Evolutionary conservation across 441 rosid species (phyloP).

Genomic region (Pelargonium hybrid): DNA sequence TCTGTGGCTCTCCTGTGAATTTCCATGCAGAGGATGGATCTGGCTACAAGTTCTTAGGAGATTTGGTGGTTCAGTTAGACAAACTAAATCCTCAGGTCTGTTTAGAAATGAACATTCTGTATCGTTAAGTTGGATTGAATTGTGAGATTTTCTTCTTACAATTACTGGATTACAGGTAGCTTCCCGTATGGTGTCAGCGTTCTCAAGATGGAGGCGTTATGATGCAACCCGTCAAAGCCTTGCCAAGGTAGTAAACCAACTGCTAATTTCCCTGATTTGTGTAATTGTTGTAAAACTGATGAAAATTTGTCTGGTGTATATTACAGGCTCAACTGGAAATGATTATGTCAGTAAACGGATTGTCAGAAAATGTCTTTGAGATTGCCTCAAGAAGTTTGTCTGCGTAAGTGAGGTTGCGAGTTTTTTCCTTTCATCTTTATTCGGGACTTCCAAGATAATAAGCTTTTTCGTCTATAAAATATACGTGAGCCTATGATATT

Average conservation of each 20-base stretch:
- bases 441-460: too few relatives aligned
- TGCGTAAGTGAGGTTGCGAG: background rate
- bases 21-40: slow-evolving; percentile 94
- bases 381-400: slow-evolving; percentile 88
- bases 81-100: slow-evolving; percentile 85
- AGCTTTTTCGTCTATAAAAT: too few relatives aligned
- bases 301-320: slow-evolving; percentile 2
- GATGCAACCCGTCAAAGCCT: slow-evolving; percentile 70
- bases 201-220: slow-evolving; percentile 92
- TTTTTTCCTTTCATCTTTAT: too few relatives aligned
- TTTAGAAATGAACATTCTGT: background rate
- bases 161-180: slow-evolving; percentile 48
- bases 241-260: slow-evolving; percentile 47
- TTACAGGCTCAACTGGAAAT: slow-evolving; percentile 82
- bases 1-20: slow-evolving; percentile 76
- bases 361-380: slow-evolving; percentile 91
- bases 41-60: slow-evolving; percentile 89
- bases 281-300: background rate
- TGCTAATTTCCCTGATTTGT: background rate
- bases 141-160: background rate
- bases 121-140: background rate
- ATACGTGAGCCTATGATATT: too few relatives aligned
- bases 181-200: slow-evolving; percentile 82
- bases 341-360: slow-evolving; percentile 76
- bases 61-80: slow-evolving; percentile 73